These are phyloP conservation scores for Aspergillus ustus DNA, from an alignment of 2,329 filamentous ascomycete genomes.

Conservation along the genomic window DNA sequence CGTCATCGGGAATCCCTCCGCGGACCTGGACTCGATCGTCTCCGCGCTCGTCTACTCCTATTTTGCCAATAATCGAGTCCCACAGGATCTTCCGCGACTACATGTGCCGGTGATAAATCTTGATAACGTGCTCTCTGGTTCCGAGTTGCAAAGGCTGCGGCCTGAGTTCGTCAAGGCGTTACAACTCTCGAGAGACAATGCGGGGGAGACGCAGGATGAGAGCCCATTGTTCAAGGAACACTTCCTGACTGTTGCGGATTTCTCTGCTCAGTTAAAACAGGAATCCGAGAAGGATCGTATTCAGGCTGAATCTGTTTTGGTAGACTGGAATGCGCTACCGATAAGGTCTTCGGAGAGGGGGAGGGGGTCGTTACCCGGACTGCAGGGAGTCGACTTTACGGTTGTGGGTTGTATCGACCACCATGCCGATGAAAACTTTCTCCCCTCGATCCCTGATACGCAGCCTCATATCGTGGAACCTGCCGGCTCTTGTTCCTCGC, in stretches of 20 bases:
- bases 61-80: constrained; percentile 47
- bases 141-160: constrained; percentile 57
- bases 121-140: constrained; percentile 46
- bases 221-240: constrained; percentile 36
- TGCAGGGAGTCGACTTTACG: constrained; percentile 47
- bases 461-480: constrained; percentile 59
- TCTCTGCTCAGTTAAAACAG: constrained; percentile 31
- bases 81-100: constrained; percentile 36
- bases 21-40: constrained; percentile 67
- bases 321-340: constrained; percentile 53
- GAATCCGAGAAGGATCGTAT: constrained; percentile 10
- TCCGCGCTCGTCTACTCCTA: constrained; percentile 66
- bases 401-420: constrained; percentile 65
- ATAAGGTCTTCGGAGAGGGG: constrained; percentile 49
- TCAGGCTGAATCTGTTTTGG: constrained; percentile 39
- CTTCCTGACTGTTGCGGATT: constrained; percentile 48
- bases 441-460: constrained; percentile 47
- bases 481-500: constrained; percentile 63
- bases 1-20: constrained; percentile 51
- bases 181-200: constrained; percentile 46
- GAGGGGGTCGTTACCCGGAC: constrained; percentile 53
- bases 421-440: constrained; percentile 62
- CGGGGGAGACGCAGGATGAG: constrained; percentile 30
- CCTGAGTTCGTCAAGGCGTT: constrained; percentile 64
- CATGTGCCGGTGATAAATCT: constrained; percentile 66